Base-by-base conservation (phyloP, 1,284 basidiomycete species). In the Microbotryum saponariae region DNA sequence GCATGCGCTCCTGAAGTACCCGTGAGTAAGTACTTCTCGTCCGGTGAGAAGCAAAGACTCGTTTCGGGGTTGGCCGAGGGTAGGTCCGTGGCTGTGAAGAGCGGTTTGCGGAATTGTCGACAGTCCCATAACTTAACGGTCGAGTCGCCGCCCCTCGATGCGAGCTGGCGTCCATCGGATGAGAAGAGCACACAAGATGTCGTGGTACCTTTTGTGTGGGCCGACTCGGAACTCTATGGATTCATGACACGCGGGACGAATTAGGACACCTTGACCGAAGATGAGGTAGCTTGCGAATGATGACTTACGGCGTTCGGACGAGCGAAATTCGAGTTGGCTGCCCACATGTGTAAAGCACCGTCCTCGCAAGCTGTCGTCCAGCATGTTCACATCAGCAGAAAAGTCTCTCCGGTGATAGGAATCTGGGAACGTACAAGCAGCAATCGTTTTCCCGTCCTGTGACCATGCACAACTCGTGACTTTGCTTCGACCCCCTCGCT, bases 81-180 rank as follows among this genome's bases (percentile, higher is more conserved):
- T 45, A 92, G 76, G 48, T 80, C 83, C 16, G 79, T 75, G n/a
- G 81, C 76, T 14, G 74, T 81, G 4, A 82, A 83, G 23, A 97
- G 73, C 0, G 96, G 91, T 74, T 87, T 89, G 74, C 88, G 90
- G 79, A 97, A 87, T 6, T 83, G 80, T 61, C 90, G 84, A 27
- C 90, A 76, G 74, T 98, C 94, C 94, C 96, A 99, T 49, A 97
- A 91, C 77, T 97, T 99, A 56, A 97, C 86, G 0, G 90, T 93
- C 71, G 91, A 86, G 77, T 99, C 96, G 2, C 88, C 89, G 25
- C 92, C 91, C 67, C 96, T 81, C 3, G 89, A 91, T 51, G 90
- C 80, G 23, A 97, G 77, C 10, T 85, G 88, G 57, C 81, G 79
- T 1, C 87, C 87, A 73, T 97, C 92, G 48, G 88, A 81, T 6